Percentiles rank a stretch among this genome's conserved stretches.
Evolutionary conservation across 2,329 filamentous ascomycete genomes (phyloP).

Genomic region (Aspergillus costaricaensis): DNA sequence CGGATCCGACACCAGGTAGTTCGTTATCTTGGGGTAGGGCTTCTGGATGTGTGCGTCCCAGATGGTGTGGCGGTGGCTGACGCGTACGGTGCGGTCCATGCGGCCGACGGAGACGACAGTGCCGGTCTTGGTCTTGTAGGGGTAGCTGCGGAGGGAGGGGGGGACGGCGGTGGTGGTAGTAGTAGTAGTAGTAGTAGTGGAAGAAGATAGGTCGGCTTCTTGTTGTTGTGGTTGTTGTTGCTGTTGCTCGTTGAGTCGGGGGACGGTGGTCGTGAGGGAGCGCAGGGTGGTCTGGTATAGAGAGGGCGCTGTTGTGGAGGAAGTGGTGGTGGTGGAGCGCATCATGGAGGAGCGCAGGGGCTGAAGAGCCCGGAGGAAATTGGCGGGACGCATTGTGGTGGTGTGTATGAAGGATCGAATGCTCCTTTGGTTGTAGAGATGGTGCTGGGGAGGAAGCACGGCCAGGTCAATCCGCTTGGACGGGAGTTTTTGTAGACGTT

Average conservation of each 20-base stretch:
- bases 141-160: slow-evolving; percentile 38
- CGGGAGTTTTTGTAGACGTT: background rate
- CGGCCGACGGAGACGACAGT: slow-evolving; percentile 45
- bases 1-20: slow-evolving; percentile 42
- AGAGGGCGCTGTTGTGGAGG: slow-evolving; percentile 20
- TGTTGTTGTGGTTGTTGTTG: slow-evolving; percentile 1
- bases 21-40: slow-evolving; percentile 38
- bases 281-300: slow-evolving; percentile 18
- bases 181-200: background rate
- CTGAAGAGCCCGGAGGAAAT: slow-evolving; percentile 34
- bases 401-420: background rate
- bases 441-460: background rate
- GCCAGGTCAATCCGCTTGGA: background rate
- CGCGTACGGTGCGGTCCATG: slow-evolving; percentile 46
- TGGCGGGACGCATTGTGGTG: slow-evolving; percentile 32
- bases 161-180: slow-evolving; percentile 19
- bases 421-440: background rate
- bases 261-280: slow-evolving; percentile 17
- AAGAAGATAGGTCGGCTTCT: background rate
- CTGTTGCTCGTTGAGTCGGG: slow-evolving; percentile 15
- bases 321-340: slow-evolving; percentile 25
- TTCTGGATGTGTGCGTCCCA: slow-evolving; percentile 44
- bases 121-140: slow-evolving; percentile 39
- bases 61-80: slow-evolving; percentile 35
- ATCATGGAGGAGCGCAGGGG: slow-evolving; percentile 32